Conservation (phyloP, 2,329 filamentous ascomycete species). For the Arthrobotrys megalospora region DNA sequence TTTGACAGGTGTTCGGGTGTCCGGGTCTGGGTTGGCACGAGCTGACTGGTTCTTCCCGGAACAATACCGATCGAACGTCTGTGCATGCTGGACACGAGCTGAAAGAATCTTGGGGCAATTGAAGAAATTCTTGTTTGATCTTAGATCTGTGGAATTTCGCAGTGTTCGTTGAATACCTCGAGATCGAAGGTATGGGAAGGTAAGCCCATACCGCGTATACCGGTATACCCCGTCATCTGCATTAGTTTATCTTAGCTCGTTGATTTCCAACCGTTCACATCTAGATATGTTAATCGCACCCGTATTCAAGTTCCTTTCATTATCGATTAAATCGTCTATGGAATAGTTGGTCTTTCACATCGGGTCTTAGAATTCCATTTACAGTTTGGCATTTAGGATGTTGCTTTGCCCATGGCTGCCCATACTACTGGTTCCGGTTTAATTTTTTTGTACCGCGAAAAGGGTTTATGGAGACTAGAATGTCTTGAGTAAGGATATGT, state of each 20-base stretch:
- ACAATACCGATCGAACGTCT: constrained; percentile 14
- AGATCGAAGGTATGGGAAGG: neutral
- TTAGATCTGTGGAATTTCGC: constrained; percentile 14
- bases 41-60: constrained; percentile 5
- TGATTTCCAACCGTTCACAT: constrained; percentile 11
- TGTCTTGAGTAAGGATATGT: constrained; percentile 20
- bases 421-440: neutral
- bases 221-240: neutral
- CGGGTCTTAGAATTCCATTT: constrained; percentile 48
- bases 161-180: neutral
- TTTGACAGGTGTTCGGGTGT: constrained; percentile 39
- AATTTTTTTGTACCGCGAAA: neutral
- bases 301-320: constrained; percentile 26
- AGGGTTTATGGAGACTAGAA: constrained; percentile 23
- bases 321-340: constrained; percentile 36
- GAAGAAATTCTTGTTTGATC: constrained; percentile 15
- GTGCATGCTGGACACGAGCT: neutral
- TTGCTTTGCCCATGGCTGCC: constrained; percentile 33
- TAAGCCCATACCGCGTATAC: constrained; percentile 2
- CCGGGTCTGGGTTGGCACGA: constrained; percentile 11
- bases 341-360: constrained; percentile 22
- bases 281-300: constrained; percentile 37
- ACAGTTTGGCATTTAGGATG: constrained; percentile 50
- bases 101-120: constrained; percentile 11
- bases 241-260: constrained; percentile 33